A percentile compares a stretch with the other conserved stretches of the same genome.
These are phyloP conservation scores for Dorcoceras hygrometricum DNA, from an alignment of 257 asterid species.

Conservation along the genomic window DNA sequence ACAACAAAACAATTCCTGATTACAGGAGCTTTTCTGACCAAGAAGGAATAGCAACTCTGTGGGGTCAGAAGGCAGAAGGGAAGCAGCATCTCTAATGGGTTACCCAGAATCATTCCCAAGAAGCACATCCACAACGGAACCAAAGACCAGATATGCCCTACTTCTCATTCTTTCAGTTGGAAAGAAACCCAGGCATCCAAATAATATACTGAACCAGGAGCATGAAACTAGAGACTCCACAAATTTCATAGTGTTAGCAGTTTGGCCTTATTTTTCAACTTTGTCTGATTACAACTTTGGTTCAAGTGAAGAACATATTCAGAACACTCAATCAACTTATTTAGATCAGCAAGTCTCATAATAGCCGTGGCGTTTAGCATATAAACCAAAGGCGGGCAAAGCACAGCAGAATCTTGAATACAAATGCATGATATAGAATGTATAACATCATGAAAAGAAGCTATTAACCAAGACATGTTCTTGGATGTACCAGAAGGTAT, in stretches of 20 bases:
- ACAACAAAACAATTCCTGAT: slow-evolving; percentile 54
- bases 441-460: slow-evolving; percentile 53
- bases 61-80: too few species aligned
- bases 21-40: too few species aligned
- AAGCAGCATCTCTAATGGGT: too few species aligned
- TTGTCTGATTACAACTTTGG: slow-evolving; percentile 30
- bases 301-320: slow-evolving; percentile 64
- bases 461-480: slow-evolving; percentile 56
- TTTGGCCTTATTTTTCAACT: slow-evolving; percentile 43
- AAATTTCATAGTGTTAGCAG: too few species aligned
- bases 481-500: slow-evolving; percentile 63
- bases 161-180: too few species aligned
- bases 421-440: slow-evolving; percentile 47
- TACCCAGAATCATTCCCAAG: too few species aligned
- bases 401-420: slow-evolving; percentile 44
- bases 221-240: too few species aligned
- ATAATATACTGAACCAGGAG: too few species aligned
- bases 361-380: slow-evolving; percentile 65
- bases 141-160: too few species aligned
- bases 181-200: too few species aligned
- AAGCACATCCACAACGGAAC: too few species aligned
- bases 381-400: slow-evolving; percentile 63
- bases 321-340: slow-evolving; percentile 56
- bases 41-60: too few species aligned
- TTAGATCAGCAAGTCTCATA: slow-evolving; percentile 78